These are phyloP conservation scores for Phialophora macrospora DNA, from an alignment of 2,329 filamentous ascomycete species.

Conservation along the genomic window DNA sequence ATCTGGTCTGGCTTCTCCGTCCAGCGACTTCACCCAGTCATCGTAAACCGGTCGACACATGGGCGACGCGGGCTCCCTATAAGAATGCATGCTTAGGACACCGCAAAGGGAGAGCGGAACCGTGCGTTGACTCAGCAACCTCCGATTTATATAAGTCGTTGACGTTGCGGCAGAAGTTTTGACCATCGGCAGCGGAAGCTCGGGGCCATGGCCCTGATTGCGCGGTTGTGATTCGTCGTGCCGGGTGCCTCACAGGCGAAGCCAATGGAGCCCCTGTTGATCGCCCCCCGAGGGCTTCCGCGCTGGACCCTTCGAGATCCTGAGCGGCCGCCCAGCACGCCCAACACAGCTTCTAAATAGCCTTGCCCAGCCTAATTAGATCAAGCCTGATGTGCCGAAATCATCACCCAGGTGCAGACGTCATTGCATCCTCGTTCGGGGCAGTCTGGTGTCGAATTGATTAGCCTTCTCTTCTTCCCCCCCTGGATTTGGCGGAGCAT, in stretches of 20 bases:
- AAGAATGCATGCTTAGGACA: not conserved
- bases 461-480: not conserved
- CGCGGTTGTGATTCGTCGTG: constrained; percentile 1
- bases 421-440: not conserved
- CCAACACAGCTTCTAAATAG: no score
- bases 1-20: not conserved
- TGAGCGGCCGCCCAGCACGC: not conserved
- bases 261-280: constrained; percentile 6
- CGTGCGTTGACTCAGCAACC: constrained; percentile 14
- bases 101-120: not conserved
- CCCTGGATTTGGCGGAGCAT: no score
- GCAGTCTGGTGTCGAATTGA: not conserved
- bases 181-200: constrained; percentile 10
- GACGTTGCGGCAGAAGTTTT: constrained; percentile 6
- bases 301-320: not conserved
- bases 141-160: constrained; percentile 1
- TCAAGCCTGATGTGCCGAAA: not conserved
- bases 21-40: not conserved
- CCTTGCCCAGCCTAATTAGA: not conserved
- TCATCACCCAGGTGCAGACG: not conserved
- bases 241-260: not conserved
- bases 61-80: constrained; percentile 3
- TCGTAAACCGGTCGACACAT: not conserved
- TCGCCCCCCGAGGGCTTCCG: constrained; percentile 10
- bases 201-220: constrained; percentile 13